These are phyloP conservation scores for Starmerella vitae DNA, from an alignment of 805 yeast genomes.

Conservation along the genomic window DNA sequence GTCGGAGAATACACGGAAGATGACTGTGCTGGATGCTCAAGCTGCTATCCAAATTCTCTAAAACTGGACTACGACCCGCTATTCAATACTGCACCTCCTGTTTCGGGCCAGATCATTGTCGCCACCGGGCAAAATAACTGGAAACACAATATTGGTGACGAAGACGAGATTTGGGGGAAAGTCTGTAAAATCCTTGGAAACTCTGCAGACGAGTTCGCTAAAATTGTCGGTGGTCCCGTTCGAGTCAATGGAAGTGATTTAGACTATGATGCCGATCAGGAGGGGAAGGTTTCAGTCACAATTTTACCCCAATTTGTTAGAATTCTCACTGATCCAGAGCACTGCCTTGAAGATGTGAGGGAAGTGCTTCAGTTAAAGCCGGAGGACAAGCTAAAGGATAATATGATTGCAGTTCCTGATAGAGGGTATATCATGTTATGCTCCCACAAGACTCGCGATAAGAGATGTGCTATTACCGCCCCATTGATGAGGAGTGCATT, in stretches of 20 bases:
- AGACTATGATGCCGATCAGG: constrained; percentile 11
- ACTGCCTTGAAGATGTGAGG: constrained; percentile 19
- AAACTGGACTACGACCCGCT: constrained; percentile 37
- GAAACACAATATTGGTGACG: constrained; percentile 55
- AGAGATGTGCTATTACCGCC: constrained; percentile 86
- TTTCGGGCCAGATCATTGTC: constrained; percentile 58
- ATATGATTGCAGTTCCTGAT: constrained; percentile 18
- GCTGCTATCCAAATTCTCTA: constrained; percentile 27
- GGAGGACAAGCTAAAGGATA: constrained; percentile 3
- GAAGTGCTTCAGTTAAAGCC: constrained; percentile 13
- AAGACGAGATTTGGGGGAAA: constrained; percentile 16
- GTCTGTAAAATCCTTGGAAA: constrained; percentile 30
- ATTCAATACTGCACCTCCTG: constrained; percentile 60
- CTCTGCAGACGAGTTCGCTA: constrained; percentile 6
- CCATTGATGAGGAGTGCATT: constrained; percentile 75
- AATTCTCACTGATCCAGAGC: constrained; percentile 22
- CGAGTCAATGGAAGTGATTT: constrained; percentile 23
- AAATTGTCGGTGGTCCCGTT: constrained; percentile 18
- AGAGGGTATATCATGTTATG: constrained; percentile 48
- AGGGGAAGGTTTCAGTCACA: constrained; percentile 12
- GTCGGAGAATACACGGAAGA: constrained; percentile 12
- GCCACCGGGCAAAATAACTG: constrained; percentile 81
- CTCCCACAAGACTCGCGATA: constrained; percentile 84
- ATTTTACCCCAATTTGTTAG: constrained; percentile 26
- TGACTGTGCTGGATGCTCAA: constrained; percentile 18